A percentile compares a stretch with the other conserved stretches of the same genome.
These are phyloP conservation scores for Angomonas desouzai DNA, from an alignment of 208 protist species.

Conservation along the genomic window DNA sequence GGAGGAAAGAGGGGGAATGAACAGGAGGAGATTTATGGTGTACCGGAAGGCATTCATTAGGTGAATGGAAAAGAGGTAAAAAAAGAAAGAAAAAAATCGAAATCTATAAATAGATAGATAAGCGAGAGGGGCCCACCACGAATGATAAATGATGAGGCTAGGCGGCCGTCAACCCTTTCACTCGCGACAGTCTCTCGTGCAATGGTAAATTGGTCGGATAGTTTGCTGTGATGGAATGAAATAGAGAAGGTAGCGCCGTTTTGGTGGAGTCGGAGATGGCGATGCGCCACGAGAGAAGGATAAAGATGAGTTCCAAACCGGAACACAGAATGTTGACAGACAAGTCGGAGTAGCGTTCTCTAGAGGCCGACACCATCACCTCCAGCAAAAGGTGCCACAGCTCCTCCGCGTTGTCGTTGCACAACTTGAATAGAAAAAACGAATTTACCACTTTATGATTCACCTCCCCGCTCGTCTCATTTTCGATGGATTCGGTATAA, in stretches of 20 bases:
- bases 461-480: constrained; percentile 8
- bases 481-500: not conserved
- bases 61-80: constrained; percentile 12
- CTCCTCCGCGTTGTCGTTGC: constrained; percentile 18
- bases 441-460: constrained; percentile 11
- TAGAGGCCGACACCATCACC: constrained; percentile 12
- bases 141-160: no score
- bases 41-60: no score
- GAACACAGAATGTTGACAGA: constrained; percentile 31
- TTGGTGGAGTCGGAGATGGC: constrained; percentile 2
- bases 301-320: constrained; percentile 29
- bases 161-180: no score
- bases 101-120: no score
- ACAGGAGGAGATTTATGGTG: no score
- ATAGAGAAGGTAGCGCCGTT: not conserved
- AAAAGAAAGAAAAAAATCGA: constrained; percentile 8
- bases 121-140: no score
- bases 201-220: constrained; percentile 8
- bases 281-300: constrained; percentile 30
- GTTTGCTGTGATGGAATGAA: constrained; percentile 9
- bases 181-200: not conserved
- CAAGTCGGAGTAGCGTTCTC: constrained; percentile 26
- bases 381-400: constrained; percentile 14
- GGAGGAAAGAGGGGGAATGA: no score
- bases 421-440: constrained; percentile 34